A percentile compares a stretch with the other conserved stretches of the same genome.
Evolutionary conservation across 1,284 basidiomycete genomes (phyloP).

Genomic region (Rhodotorula mucilaginosa): DNA sequence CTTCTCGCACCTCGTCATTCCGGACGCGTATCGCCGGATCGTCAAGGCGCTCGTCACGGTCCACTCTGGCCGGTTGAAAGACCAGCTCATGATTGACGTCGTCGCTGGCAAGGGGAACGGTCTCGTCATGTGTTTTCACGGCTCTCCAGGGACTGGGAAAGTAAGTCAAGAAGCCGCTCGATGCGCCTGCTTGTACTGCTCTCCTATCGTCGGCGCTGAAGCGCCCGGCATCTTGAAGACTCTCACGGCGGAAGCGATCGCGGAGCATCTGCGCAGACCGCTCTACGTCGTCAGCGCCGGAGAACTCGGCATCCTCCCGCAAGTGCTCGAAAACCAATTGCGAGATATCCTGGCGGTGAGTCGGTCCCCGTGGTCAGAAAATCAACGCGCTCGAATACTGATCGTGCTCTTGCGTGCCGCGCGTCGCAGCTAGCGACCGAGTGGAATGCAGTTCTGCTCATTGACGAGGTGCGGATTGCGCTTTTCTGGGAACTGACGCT

Average conservation of each 20-base stretch:
- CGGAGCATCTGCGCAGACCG: constrained; percentile 31
- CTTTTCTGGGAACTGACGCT: too few species aligned
- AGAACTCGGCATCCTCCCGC: constrained; percentile 25
- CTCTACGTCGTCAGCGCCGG: constrained; percentile 35
- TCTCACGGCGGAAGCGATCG: constrained; percentile 27
- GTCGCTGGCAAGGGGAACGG: constrained; percentile 37
- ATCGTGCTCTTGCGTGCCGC: not conserved
- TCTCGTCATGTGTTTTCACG: constrained; percentile 33
- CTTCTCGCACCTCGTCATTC: constrained; percentile 36
- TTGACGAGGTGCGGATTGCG: constrained; percentile 21
- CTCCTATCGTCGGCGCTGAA: not conserved
- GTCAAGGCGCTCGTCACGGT: constrained; percentile 35
- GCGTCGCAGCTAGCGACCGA: constrained; percentile 21
- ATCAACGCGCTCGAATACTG: too few species aligned
- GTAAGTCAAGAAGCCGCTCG: not conserved
- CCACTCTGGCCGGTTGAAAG: constrained; percentile 30
- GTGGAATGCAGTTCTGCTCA: constrained; percentile 38
- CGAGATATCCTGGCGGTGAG: constrained; percentile 24
- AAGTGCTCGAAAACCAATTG: constrained; percentile 23
- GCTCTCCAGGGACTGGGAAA: constrained; percentile 25
- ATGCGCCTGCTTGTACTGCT: not conserved
- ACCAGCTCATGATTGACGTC: constrained; percentile 29
- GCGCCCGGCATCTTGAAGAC: not conserved
- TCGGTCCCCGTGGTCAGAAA: rapidly evolving
- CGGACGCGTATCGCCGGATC: constrained; percentile 31